A percentile compares a stretch with the other conserved stretches of the same genome.
These are phyloP conservation scores for Jimgerdemannia flammicorona DNA, from an alignment of 192 early-diverging fungal genomes.

Conservation along the genomic window DNA sequence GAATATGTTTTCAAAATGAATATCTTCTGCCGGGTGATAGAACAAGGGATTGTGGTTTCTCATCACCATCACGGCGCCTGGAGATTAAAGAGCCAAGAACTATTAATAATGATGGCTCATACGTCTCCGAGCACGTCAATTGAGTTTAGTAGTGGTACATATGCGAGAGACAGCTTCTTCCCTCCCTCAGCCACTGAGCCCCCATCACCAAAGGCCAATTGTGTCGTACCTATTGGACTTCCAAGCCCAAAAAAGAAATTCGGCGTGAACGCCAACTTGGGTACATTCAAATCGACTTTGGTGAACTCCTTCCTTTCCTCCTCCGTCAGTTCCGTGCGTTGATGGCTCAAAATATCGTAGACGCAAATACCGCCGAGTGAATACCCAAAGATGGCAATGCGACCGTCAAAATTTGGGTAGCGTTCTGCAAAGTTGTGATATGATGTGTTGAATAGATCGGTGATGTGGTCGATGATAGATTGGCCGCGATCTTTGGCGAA, in stretches of 20 bases:
- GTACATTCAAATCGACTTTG: conserved; percentile 21
- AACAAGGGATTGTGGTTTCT: conserved; percentile 48
- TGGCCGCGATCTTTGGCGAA: conserved; percentile 35
- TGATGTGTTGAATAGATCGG: conserved; percentile 29
- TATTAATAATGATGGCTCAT: too few species aligned
- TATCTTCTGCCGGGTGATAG: conserved; percentile 48
- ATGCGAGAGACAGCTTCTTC: too few species aligned
- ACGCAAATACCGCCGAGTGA: conserved; percentile 68
- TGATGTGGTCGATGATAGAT: conserved; percentile 26
- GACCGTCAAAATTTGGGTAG: conserved; percentile 60
- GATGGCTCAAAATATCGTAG: conserved; percentile 60
- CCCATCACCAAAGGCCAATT: conserved; percentile 3
- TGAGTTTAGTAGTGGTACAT: too few species aligned
- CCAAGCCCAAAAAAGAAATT: conserved; percentile 44
- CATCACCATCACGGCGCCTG: conserved; percentile 57
- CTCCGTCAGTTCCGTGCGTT: conserved; percentile 19
- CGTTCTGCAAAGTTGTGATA: conserved; percentile 48
- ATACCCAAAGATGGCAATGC: conserved; percentile 57
- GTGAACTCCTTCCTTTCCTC: conserved; percentile 14
- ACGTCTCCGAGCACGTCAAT: too few species aligned
- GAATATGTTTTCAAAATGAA: conserved; percentile 67
- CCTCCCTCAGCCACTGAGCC: neutral
- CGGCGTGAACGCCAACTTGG: conserved; percentile 44
- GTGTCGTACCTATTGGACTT: conserved; percentile 29
- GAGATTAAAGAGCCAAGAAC: conserved; percentile 2